Evolutionary conservation across 805 yeast genomes (phyloP), one percentile per base, ranked within the genome.

Genomic region (Nakazawaea siamensis): DNA sequence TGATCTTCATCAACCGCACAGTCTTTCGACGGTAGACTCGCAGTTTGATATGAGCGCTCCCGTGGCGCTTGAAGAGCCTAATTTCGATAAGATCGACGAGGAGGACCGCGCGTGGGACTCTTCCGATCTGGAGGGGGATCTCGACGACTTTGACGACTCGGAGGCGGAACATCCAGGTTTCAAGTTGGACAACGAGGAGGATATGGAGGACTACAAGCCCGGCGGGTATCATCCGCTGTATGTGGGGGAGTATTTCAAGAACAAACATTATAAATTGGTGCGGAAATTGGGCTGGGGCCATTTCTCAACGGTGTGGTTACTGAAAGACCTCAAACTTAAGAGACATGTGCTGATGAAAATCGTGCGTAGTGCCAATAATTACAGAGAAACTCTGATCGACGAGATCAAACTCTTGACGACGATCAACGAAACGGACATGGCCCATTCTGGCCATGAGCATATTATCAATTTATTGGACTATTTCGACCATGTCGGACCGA

Each of bases 271-370:
- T 54, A 67, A 78, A 2, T 58, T 92, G 32, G 88, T 84, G 20
- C 73, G 97, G 41, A 92, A 92, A 53, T 64, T 92, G 4, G 99
- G 99, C 1, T 92, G 99, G 99, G 99, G 99, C 24, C 97, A 92
- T 58, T 92, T 92, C 53, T 80, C 94, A 18, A 92, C 95, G 1
- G 97, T 85, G 16, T 88, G 96, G 97, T 64, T 84, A 19, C 97
- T 96, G 4, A 69, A 61, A 41, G 66, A 63, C 34, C 79, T 74
- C 39, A 66, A 63, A 42, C 62, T 66, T 37, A 66, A 71, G 40
- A 61, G 71, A 31, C 95, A 83, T 52, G 97, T 92, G 16, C 98
- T 98, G 2, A 71, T 92, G 70, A 92, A 92, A 55, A 80, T 92
- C 46, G 97, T 92, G 18, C 70, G 96, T 43, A 80, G 94, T 47